Percentiles rank a stretch among this genome's conserved stretches.
phyloP scores from a whole-genome alignment of 306 rosid genomes.

The Sindora glabra region DNA sequence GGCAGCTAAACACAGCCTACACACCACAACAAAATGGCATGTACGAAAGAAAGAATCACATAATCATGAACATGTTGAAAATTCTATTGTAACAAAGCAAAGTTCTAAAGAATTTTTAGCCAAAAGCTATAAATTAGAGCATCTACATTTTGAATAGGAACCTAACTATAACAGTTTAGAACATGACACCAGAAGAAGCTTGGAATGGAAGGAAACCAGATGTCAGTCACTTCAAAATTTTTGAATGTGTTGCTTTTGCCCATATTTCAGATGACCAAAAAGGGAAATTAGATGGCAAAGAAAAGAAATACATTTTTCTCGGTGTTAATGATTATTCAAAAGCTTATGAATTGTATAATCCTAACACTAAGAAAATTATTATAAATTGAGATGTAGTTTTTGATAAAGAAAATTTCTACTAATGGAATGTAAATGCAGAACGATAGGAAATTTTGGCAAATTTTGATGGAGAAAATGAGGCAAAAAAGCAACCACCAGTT shows the following conservation, averaged over 20 bases:
- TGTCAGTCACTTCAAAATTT: not conserved
- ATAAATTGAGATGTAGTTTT: too few species aligned
- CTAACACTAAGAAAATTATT: not conserved
- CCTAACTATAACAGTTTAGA: not conserved
- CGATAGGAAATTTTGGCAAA: too few species aligned
- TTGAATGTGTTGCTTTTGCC: not conserved
- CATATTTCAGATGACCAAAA: not conserved
- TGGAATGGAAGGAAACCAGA: not conserved
- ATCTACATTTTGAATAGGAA: not conserved
- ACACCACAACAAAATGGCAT: too few species aligned
- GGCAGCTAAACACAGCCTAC: too few species aligned
- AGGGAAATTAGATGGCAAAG: not conserved
- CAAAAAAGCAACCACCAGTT: too few species aligned
- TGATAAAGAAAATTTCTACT: too few species aligned
- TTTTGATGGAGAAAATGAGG: too few species aligned
- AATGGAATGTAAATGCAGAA: too few species aligned
- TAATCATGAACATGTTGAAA: too few species aligned
- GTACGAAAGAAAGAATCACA: too few species aligned
- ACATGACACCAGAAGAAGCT: not conserved
- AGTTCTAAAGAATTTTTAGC: conserved; percentile 1
- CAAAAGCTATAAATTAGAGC: not conserved
- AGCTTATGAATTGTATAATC: not conserved
- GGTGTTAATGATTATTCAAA: too few species aligned
- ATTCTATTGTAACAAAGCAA: not conserved
- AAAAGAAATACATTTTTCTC: too few species aligned